These are phyloP conservation scores for Ophiostoma novo-ulmi DNA, from an alignment of 2,329 filamentous ascomycete species.

Conservation along the genomic window DNA sequence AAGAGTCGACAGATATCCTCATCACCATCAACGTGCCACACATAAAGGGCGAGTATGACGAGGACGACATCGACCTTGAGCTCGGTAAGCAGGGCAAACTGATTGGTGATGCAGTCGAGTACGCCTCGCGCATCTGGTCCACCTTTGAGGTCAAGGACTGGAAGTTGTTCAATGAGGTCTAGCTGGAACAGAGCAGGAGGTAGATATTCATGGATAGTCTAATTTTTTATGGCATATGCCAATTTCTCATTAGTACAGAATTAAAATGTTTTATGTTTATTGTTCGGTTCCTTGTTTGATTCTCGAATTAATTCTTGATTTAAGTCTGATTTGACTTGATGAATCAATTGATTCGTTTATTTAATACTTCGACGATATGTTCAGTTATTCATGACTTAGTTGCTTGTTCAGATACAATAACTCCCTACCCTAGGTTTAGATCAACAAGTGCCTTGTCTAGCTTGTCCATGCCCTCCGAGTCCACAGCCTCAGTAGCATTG, in stretches of 20 bases:
- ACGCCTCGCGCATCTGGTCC: constrained; percentile 62
- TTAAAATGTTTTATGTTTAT: not conserved
- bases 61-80: constrained; percentile 64
- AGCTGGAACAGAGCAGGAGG: not conserved
- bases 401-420: not conserved
- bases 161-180: constrained; percentile 58
- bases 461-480: constrained; percentile 16
- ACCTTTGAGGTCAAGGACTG: constrained; percentile 77
- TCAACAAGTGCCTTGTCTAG: constrained; percentile 26
- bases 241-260: not conserved
- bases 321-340: not conserved
- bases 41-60: constrained; percentile 66
- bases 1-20: constrained; percentile 72
- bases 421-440: constrained; percentile 21
- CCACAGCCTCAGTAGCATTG: constrained; percentile 25
- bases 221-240: not conserved
- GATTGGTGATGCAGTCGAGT: constrained; percentile 64
- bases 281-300: not conserved
- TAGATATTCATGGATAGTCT: not conserved
- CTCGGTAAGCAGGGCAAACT: constrained; percentile 61
- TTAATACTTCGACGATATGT: not conserved
- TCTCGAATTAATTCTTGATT: not conserved
- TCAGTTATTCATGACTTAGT: not conserved
- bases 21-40: constrained; percentile 86
- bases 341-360: not conserved